Percentiles rank a stretch among this genome's conserved stretches.
Evolutionary conservation across 352 stramenopile genomes (phyloP).

Genomic region (Vaucheria bursata): DNA sequence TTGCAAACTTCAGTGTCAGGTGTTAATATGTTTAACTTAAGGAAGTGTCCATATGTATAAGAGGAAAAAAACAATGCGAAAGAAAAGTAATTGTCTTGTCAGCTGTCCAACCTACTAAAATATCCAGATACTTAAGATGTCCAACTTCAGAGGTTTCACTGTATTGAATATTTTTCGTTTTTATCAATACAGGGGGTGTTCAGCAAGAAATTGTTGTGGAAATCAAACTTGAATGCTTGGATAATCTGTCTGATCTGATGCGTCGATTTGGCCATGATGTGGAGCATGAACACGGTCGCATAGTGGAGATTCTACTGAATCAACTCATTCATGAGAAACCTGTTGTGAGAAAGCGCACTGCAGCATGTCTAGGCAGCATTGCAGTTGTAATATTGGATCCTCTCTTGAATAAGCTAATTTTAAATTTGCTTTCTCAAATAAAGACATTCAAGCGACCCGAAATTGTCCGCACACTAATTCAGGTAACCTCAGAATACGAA

Average conservation of each 20-base stretch:
- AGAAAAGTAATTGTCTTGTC: neutral
- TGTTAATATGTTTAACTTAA: neutral
- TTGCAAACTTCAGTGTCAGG: no score
- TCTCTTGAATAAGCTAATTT: slow-evolving; percentile 64
- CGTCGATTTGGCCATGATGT: slow-evolving; percentile 80
- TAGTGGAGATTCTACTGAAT: slow-evolving; percentile 73
- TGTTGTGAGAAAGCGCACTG: slow-evolving; percentile 88
- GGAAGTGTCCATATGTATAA: neutral
- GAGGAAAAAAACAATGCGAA: neutral
- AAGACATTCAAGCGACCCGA: slow-evolving; percentile 15
- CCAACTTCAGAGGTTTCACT: neutral
- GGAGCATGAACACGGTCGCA: slow-evolving; percentile 66
- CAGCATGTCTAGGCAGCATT: slow-evolving; percentile 83
- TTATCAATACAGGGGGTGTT: slow-evolving; percentile 52
- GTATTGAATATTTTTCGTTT: neutral
- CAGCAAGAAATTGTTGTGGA: slow-evolving; percentile 56
- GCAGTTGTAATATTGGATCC: slow-evolving; percentile 86
- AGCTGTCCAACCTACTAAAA: neutral
- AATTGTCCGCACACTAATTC: slow-evolving; percentile 45
- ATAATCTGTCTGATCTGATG: slow-evolving; percentile 92
- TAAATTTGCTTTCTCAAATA: slow-evolving; percentile 46
- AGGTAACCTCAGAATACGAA: no score
- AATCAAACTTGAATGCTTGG: slow-evolving; percentile 84
- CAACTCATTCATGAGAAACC: slow-evolving; percentile 68
- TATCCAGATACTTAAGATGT: neutral